Conservation (phyloP, 2,329 filamentous ascomycete genomes). For the Monosporascus sp. region DNA sequence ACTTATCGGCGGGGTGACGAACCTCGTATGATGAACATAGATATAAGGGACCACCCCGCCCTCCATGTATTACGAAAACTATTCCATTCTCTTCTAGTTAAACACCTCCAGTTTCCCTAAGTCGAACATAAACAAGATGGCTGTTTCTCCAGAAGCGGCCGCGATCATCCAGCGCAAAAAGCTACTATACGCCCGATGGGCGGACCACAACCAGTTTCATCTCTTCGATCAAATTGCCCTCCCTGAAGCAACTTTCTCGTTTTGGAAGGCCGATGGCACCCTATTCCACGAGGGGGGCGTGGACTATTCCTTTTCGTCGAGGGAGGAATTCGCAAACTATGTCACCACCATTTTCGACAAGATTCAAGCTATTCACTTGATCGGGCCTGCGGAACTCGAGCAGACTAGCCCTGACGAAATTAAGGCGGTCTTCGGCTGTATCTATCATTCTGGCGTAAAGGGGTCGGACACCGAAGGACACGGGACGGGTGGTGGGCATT, state of each 20-base stretch:
- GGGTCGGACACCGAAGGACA: not conserved
- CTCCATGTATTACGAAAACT: too few relatives aligned
- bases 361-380: constrained; percentile 3
- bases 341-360: not conserved
- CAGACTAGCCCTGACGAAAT: constrained; percentile 9
- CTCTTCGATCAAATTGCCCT: constrained; percentile 7
- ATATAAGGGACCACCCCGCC: too few relatives aligned
- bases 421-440: constrained; percentile 5
- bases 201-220: constrained; percentile 7
- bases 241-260: constrained; percentile 5
- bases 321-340: constrained; percentile 3
- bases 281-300: not conserved
- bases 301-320: constrained; percentile 1
- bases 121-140: not conserved
- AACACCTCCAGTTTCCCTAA: too few relatives aligned
- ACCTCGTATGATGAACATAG: too few relatives aligned
- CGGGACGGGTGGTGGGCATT: constrained; percentile 6
- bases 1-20: too few relatives aligned
- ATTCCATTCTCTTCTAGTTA: too few relatives aligned
- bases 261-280: constrained; percentile 1
- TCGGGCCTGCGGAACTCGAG: constrained; percentile 4
- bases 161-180: constrained; percentile 12
- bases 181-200: constrained; percentile 9
- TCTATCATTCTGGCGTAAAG: constrained; percentile 2
- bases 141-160: constrained; percentile 4